These are phyloP conservation scores for Pterulicium gracile DNA, from an alignment of 1,284 basidiomycete genomes.

Conservation along the genomic window DNA sequence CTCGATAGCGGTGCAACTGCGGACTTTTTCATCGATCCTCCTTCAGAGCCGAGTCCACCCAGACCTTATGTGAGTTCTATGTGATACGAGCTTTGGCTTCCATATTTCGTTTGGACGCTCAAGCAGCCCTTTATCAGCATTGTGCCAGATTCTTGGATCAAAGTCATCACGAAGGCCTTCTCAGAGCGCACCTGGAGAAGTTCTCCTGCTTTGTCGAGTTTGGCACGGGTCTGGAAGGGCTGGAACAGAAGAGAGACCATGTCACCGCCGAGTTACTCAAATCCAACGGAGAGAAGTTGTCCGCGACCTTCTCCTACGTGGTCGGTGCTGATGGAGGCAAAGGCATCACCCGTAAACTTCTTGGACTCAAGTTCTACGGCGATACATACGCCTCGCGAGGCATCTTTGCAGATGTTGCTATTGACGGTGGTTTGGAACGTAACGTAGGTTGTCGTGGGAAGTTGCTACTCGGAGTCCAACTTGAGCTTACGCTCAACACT, in stretches of 20 bases:
- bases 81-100: background rate
- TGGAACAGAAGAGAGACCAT: background rate
- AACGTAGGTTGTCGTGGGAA: background rate
- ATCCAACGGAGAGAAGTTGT: background rate
- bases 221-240: background rate
- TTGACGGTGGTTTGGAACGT: background rate
- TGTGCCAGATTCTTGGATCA: background rate
- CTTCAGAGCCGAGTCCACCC: background rate
- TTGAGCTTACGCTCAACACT: conserved; percentile 4
- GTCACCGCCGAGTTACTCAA: background rate
- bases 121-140: background rate
- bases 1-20: background rate
- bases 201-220: background rate
- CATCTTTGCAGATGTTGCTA: background rate
- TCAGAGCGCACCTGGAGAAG: background rate
- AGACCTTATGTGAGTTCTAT: background rate
- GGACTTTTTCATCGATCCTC: background rate
- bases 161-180: background rate
- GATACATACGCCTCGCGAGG: background rate
- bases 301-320: background rate
- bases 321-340: background rate
- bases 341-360: background rate
- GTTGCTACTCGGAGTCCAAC: background rate
- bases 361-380: background rate
- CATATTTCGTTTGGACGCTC: background rate